Evolutionary conservation across 768 basidiomycete species (phyloP).

Genomic region (Leccinum disarticulatum): DNA sequence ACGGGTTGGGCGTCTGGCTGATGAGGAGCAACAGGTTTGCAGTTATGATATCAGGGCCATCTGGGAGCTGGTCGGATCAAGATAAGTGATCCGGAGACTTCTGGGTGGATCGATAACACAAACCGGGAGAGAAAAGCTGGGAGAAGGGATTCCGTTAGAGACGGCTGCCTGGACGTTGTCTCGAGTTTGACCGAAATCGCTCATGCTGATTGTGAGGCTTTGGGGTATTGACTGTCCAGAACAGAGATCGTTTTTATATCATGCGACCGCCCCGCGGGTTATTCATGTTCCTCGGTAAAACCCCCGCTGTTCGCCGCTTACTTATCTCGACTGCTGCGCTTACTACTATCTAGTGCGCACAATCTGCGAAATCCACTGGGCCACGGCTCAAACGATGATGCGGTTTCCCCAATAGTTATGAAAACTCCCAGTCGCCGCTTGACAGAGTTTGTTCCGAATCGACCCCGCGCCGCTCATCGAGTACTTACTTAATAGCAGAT

Average conservation of each 20-base stretch:
- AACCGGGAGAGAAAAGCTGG: conserved; percentile 42
- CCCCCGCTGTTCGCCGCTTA: not conserved
- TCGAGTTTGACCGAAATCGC: conserved; percentile 12
- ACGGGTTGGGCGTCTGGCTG: conserved; percentile 41
- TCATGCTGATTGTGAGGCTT: conserved; percentile 8
- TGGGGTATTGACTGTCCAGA: not conserved
- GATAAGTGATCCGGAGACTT: not conserved
- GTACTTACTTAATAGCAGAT: not conserved
- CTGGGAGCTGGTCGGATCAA: conserved; percentile 40
- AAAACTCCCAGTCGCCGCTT: not conserved
- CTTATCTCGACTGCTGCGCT: not conserved
- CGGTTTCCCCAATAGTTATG: not conserved
- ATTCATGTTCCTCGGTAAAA: not conserved
- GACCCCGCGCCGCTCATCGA: not conserved
- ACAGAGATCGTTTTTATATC: not conserved
- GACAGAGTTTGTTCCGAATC: not conserved
- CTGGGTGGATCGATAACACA: conserved; percentile 3
- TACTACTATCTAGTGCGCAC: not conserved
- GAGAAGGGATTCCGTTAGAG: conserved; percentile 42
- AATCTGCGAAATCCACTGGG: not conserved
- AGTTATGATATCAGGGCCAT: conserved; percentile 50
- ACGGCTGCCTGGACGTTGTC: conserved; percentile 26
- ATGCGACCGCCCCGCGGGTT: not conserved
- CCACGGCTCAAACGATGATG: not conserved
- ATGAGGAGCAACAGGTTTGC: conserved; percentile 43